Evolutionary conservation across 768 basidiomycete genomes (phyloP).

Genomic region (Lentinula lateritia): DNA sequence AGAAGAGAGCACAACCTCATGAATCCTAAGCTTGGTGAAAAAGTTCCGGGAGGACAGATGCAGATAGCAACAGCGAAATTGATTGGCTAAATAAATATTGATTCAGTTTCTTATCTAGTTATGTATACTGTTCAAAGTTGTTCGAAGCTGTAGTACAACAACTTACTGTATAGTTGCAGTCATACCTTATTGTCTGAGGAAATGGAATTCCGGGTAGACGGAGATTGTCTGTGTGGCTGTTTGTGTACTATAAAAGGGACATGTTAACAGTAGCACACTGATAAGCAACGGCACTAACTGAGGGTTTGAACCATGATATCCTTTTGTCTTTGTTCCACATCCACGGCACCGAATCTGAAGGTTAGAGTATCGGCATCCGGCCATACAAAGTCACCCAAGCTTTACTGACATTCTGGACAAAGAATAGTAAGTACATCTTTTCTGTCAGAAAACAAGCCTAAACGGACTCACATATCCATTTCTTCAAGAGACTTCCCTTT

Average conservation of each 20-base stretch:
- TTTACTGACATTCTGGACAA: neutral
- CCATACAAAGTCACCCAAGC: neutral
- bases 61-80: too few relatives aligned
- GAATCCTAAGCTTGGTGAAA: too few relatives aligned
- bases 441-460: neutral
- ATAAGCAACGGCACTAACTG: neutral
- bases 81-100: too few relatives aligned
- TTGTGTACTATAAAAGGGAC: neutral
- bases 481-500: constrained; percentile 53
- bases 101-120: too few relatives aligned
- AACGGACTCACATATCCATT: constrained; percentile 31
- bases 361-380: neutral
- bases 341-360: neutral
- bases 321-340: neutral
- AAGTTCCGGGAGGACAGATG: too few relatives aligned
- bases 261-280: neutral
- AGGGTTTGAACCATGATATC: neutral
- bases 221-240: neutral
- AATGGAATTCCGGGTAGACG: neutral
- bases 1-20: too few relatives aligned
- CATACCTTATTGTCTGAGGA: neutral
- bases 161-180: neutral
- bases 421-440: neutral
- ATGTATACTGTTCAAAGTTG: too few relatives aligned
- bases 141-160: too few relatives aligned